These are phyloP conservation scores for Plectosphaerella cucumerina DNA, from an alignment of 2,329 filamentous ascomycete genomes.

Conservation along the genomic window DNA sequence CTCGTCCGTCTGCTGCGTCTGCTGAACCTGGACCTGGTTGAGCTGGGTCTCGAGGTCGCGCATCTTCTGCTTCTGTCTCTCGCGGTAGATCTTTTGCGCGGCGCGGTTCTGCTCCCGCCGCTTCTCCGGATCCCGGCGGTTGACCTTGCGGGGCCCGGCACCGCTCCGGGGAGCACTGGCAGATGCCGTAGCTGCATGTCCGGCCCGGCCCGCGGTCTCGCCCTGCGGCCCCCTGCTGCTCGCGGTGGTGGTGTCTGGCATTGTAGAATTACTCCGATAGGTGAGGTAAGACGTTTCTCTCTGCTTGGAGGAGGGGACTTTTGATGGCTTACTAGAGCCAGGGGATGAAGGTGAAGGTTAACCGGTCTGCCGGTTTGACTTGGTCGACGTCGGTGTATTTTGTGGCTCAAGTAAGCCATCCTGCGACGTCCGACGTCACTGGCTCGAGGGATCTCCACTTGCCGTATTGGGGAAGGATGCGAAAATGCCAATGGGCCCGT, in stretches of 20 bases:
- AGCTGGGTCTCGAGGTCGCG: neutral
- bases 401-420: slow-evolving; percentile 2
- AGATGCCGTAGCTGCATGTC: neutral
- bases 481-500: too few species aligned
- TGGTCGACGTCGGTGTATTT: neutral
- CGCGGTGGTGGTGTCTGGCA: neutral
- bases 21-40: neutral
- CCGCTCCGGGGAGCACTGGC: neutral
- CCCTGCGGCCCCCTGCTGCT: neutral
- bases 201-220: neutral
- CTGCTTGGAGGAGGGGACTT: neutral
- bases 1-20: neutral
- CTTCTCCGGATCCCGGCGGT: neutral
- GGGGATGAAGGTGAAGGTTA: neutral
- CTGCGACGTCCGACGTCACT: neutral
- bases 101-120: neutral
- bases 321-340: neutral
- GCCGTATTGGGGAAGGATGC: too few species aligned
- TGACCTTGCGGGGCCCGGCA: neutral
- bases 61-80: neutral
- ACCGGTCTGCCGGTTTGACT: too few species aligned
- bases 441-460: neutral
- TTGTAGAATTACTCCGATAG: neutral
- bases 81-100: neutral
- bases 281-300: neutral